Base-by-base conservation (phyloP, 257 asterid species). In the Nemophila menziesii region DNA sequence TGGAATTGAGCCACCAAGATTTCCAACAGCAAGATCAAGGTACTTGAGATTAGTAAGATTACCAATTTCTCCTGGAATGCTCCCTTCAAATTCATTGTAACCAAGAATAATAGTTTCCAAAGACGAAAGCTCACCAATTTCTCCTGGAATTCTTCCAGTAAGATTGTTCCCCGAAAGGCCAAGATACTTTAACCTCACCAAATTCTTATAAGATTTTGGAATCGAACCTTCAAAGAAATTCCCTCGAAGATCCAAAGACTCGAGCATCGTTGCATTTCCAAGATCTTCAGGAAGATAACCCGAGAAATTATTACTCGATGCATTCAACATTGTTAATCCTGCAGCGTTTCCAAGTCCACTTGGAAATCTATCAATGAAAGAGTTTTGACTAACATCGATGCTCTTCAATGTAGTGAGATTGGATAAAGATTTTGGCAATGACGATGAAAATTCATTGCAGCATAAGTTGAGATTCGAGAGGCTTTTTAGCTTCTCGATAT, bases 131-230 rank as follows among this genome's bases (percentile, higher is more conserved):
- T 75, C 44, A 12, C 92, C 86, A 6, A 79, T 46, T 70, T 79
- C 92, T 0, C 54, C 23, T 9, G 86, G 82, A 50, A 79, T 63
- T 36, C 21, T 23, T 10, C 82, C 86, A 0, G 74, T 64, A 16
- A 79, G 72, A 52, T 73, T 79, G 41, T 79, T 79, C 22, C 92
- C 92, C 0, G 95, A 83, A 17, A 83, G 80, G 22, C 95, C 95
- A 39, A 83, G 83, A 62, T 67, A 83, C 70, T 51, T 79, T 62
- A 83, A 17, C 10, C 52, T 67, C 37, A 29, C 48, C 68, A 83
- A 47, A 33, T 50, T 74, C 75, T 18, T 62, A 67, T 67, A 83
- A 29, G 52, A 58, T 33, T 19, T 61, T 0, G 95, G 92, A 57
- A 83, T 74, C 1, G 80, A 59, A 7, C 83, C 92, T 50, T 72